phyloP scores from a whole-genome alignment of 2,329 filamentous ascomycete species.

The Aspergillus sp. region DNA sequence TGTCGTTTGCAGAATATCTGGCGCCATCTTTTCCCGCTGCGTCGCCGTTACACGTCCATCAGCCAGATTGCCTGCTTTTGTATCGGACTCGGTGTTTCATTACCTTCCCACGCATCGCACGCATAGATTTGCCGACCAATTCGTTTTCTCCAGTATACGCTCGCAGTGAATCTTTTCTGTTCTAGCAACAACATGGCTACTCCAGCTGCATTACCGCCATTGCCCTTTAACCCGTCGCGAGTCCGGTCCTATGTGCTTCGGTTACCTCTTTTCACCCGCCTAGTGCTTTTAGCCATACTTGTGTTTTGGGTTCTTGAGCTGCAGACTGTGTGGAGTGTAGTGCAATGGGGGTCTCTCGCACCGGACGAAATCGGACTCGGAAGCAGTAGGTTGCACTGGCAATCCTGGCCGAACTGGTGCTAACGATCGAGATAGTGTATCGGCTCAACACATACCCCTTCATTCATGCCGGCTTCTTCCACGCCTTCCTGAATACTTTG shows the following conservation, averaged over 20 bases:
- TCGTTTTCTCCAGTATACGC: background rate
- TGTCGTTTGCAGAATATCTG: background rate
- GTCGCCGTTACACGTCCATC: too few relatives aligned
- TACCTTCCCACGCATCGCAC: background rate
- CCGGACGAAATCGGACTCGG: slow-evolving; percentile 71
- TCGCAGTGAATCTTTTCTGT: too few relatives aligned
- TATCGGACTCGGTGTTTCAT: background rate
- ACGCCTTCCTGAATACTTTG: slow-evolving; percentile 74
- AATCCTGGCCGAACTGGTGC: background rate
- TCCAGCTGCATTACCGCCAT: slow-evolving; percentile 48
- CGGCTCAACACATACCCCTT: slow-evolving; percentile 90
- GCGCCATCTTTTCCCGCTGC: too few relatives aligned
- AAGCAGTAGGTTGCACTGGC: slow-evolving; percentile 58
- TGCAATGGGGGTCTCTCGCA: slow-evolving; percentile 74
- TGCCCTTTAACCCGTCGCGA: slow-evolving; percentile 68
- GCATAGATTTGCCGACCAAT: background rate
- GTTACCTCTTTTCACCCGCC: slow-evolving; percentile 82
- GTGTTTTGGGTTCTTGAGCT: slow-evolving; percentile 68
- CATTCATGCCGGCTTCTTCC: slow-evolving; percentile 78
- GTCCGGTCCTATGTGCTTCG: slow-evolving; percentile 79
- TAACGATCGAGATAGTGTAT: slow-evolving; percentile 64
- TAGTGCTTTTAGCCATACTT: slow-evolving; percentile 65
- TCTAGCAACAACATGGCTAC: slow-evolving; percentile 42
- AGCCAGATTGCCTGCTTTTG: too few relatives aligned
- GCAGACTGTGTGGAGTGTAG: slow-evolving; percentile 69